Evolutionary conservation across 1,284 basidiomycete genomes (phyloP), one percentile per base, ranked within the genome.

Genomic region (Cryptococcus deneoformans): DNA sequence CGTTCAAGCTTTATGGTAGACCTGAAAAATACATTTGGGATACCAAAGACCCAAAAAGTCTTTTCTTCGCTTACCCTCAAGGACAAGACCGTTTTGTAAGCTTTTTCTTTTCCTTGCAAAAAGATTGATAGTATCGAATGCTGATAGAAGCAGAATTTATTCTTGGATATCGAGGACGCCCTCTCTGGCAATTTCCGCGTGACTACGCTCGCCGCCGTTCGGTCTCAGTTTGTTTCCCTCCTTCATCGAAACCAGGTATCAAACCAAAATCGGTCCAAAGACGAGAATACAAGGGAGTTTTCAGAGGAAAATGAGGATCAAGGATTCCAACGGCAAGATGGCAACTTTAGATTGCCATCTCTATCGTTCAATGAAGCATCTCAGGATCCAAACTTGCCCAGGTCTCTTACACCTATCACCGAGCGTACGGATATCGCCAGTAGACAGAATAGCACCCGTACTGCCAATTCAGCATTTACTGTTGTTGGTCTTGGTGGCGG

Each of bases 11-110:
- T 36, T 94, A 95, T 73, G 93, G 93, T 39, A 84, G 79, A 43
- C 90, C 92, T 1, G 82, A 84, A 20, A 79, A 82, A 38, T 95
- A 93, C 80, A 87, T 84, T 48, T 96, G 90, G 89, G 89, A 96
- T 68, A 88, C 88, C 58, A 82, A 86, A 16, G 86, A 94, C 73
- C 82, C 85, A 0, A 62, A 53, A 36, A 72, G 70, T 52, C 58
- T 78, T 14, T 75, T 76, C 60, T 78, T 79, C 50, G 74, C 71
- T 7, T 78, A 78, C 53, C 74, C 76, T 6, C 67, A 67, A 29
- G 71, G 71, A 12, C 61, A 62, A 11, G 61, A 71, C 39, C 71
- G 69, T 39, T 62, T 63, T 42, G 72, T 72, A 52, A 66, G 70
- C 68, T 11, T 39, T 20, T 29, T 29, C 4, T 29, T 29, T 29